These are phyloP conservation scores for Yamadazyma atmosphaerica DNA, from an alignment of 1,139 yeast species.

Conservation along the genomic window DNA sequence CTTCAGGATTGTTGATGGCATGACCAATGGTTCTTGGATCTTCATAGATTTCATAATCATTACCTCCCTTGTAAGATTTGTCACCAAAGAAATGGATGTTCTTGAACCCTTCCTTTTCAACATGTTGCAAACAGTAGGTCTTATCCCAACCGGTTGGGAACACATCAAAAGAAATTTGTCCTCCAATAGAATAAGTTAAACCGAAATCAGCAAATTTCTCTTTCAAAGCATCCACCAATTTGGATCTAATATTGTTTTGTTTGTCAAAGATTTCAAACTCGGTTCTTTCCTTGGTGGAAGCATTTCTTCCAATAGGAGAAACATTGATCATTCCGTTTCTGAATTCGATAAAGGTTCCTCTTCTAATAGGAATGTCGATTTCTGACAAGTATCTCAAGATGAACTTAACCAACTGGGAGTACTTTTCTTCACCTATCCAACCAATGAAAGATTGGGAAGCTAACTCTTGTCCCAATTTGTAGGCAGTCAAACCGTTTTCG, in stretches of 20 bases:
- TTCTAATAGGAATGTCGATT: slow-evolving; percentile 86
- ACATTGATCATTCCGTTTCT: slow-evolving; percentile 99
- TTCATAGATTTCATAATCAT: slow-evolving; percentile 92
- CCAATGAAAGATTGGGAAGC: slow-evolving; percentile 91
- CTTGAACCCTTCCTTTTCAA: slow-evolving; percentile 78
- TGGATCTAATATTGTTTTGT: slow-evolving; percentile 74
- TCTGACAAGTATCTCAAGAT: slow-evolving; percentile 81
- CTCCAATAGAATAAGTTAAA: slow-evolving; percentile 96
- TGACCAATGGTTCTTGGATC: slow-evolving; percentile 96
- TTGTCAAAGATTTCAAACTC: slow-evolving; percentile 87
- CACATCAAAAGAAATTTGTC: slow-evolving; percentile 98
- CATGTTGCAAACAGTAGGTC: slow-evolving; percentile 95
- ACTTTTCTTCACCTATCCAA: slow-evolving; percentile 95
- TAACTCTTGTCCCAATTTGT: slow-evolving; percentile 81
- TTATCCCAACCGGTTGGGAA: slow-evolving; percentile 99
- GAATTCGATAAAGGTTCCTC: slow-evolving; percentile 98
- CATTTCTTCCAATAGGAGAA: slow-evolving; percentile 98
- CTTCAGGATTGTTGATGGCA: slow-evolving; percentile 84
- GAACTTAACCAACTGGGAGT: slow-evolving; percentile 84
- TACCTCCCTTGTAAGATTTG: slow-evolving; percentile 96
- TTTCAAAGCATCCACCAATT: slow-evolving; percentile 80
- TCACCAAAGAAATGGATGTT: slow-evolving; percentile 98
- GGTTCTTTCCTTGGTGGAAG: slow-evolving; percentile 88
- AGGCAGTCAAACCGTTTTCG: slow-evolving; percentile 97
- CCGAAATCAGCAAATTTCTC: slow-evolving; percentile 79